Base-by-base conservation (phyloP, 2,329 filamentous ascomycete species). In the Emergomyces pasteurianus region DNA sequence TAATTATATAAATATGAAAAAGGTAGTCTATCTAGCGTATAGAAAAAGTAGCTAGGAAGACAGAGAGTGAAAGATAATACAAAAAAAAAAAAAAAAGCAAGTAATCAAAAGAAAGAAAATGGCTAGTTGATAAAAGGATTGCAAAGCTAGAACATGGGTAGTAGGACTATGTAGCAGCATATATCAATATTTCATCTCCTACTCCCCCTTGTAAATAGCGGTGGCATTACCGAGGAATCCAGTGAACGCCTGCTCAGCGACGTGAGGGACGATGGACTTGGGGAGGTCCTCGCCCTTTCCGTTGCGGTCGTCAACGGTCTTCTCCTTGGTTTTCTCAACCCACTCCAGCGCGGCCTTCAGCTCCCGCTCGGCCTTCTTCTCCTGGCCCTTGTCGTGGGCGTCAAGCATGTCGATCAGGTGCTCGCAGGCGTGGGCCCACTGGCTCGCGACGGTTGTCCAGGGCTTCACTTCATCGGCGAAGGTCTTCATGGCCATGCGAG, bases 351-450 rank as follows among this genome's bases (percentile, higher is more conserved):
- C 65, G n/a, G 56, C 34, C 1, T 60, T 59, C 49, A 64, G 64
- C 59, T 66, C 65, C n/a, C 47, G 55, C 46, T 64, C 63, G 4
- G 66, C 66, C 40, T 57, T 64, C 14, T 28, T 52, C 61, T 65
- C 53, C 46, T 66, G 46, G 8, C 63, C 63, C 2, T 23, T 43
- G 42, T 65, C 60, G 28, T 65, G 31, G 12, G 65, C 65, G 7
- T 65, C 50, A 28, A 66, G 58, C 64, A 65, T 65, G 28, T 43
- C 23, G 28, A 66, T 66, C 63, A 66, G 58, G 36, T 66, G 64
- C 60, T 66, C 61, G 28, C 63, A 65, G 12, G 64, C 64, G 7
- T 58, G 60, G 14, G 64, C 64, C 64, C 63, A 66, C 50, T 66
- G 64, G 63, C 64, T 66, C 21, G 65, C 59, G 47, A 65, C 58